Percentiles rank a stretch among this genome's conserved stretches.
These are phyloP conservation scores for Cynanchum wilfordii DNA, from an alignment of 257 asterid genomes.

Conservation along the genomic window DNA sequence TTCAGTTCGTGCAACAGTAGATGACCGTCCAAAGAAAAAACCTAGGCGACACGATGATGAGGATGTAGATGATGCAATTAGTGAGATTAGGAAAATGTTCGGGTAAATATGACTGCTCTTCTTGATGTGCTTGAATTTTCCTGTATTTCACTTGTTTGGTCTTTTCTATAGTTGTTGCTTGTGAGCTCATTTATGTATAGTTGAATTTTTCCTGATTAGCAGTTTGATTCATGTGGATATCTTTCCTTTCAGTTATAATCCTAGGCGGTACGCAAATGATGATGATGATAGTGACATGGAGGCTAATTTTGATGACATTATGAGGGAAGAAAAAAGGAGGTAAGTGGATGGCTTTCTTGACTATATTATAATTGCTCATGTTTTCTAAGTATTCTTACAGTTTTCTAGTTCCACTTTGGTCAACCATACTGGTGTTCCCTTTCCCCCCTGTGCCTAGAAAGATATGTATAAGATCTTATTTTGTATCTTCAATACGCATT, in stretches of 20 bases:
- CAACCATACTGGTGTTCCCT: too few species aligned
- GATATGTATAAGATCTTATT: neutral
- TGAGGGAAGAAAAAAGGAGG: slow-evolving; percentile 73
- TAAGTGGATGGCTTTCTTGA: slow-evolving; percentile 23
- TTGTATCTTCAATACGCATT: neutral
- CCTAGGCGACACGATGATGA: slow-evolving; percentile 47
- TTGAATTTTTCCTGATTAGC: neutral
- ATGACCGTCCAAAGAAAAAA: slow-evolving; percentile 43
- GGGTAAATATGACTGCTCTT: slow-evolving; percentile 32
- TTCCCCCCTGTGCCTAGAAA: neutral
- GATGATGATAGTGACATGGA: slow-evolving; percentile 83
- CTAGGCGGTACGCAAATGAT: slow-evolving; percentile 41
- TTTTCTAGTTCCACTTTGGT: neutral
- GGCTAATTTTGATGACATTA: slow-evolving; percentile 61
- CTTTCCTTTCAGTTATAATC: slow-evolving; percentile 57
- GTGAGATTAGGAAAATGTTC: slow-evolving; percentile 55
- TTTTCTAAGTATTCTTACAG: neutral
- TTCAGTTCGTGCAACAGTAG: slow-evolving; percentile 31
- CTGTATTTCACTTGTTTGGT: neutral
- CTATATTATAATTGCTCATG: neutral
- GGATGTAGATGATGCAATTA: slow-evolving; percentile 37
- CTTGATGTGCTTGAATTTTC: neutral
- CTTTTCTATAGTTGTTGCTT: neutral
- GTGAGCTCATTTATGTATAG: neutral
- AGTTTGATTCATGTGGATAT: neutral